Conservation (phyloP, 805 yeast species). For the Barnettozyma wickerhamii region DNA sequence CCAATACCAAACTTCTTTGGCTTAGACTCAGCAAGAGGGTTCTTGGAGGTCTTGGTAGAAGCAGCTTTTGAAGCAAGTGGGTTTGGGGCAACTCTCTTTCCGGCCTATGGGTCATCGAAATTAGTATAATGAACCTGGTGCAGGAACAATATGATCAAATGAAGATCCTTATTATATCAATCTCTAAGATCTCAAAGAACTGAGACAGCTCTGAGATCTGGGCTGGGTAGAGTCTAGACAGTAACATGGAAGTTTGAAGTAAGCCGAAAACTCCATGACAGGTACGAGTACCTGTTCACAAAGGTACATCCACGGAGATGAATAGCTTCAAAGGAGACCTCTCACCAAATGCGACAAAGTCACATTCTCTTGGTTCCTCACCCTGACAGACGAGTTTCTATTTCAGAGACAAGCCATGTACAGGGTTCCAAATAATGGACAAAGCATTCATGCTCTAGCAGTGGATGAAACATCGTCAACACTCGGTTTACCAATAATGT, state of each 20-base stretch:
- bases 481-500: slow-evolving; percentile 17
- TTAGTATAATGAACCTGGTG: slow-evolving; percentile 6
- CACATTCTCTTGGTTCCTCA: background rate
- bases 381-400: background rate
- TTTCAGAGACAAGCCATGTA: background rate
- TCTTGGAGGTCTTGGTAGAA: slow-evolving; percentile 58
- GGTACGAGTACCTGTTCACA: background rate
- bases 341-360: background rate
- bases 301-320: background rate
- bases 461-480: slow-evolving; percentile 26
- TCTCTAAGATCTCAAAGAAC: background rate
- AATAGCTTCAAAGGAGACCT: background rate
- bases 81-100: slow-evolving; percentile 95
- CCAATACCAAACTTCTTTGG: slow-evolving; percentile 97
- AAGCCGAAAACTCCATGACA: background rate
- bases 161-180: slow-evolving; percentile 1
- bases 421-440: background rate
- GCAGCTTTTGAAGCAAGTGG: slow-evolving; percentile 78
- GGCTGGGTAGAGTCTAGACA: background rate
- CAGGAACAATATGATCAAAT: background rate
- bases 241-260: background rate
- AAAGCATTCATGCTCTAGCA: background rate
- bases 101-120: slow-evolving; percentile 24
- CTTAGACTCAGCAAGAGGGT: slow-evolving; percentile 85
- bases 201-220: no score